phyloP scores from a whole-genome alignment of 805 yeast genomes.

The Alloascoidea africana region DNA sequence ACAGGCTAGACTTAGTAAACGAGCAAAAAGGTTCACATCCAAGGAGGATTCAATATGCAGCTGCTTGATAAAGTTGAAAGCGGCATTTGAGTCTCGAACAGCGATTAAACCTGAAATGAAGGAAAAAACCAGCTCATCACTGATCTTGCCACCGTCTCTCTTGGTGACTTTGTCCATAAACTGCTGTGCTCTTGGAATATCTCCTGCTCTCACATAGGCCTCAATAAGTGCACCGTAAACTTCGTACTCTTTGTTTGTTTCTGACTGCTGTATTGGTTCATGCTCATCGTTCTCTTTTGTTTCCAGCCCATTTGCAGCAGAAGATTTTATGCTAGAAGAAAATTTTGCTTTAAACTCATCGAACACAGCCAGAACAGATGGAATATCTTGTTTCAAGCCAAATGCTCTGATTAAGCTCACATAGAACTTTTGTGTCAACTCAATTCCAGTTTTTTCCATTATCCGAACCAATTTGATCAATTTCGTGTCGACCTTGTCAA shows the following conservation, averaged over 20 bases:
- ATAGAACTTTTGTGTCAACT: background rate
- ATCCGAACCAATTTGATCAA: background rate
- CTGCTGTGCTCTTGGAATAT: background rate
- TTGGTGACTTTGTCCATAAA: background rate
- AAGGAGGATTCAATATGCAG: background rate
- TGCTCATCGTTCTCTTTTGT: too few species aligned
- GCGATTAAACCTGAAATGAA: background rate
- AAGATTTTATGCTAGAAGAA: too few species aligned
- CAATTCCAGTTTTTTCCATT: background rate
- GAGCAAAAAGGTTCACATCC: background rate
- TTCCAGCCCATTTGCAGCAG: too few species aligned
- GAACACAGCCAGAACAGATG: background rate
- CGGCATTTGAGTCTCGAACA: background rate
- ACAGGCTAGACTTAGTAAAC: background rate
- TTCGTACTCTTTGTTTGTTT: background rate
- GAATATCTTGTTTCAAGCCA: background rate
- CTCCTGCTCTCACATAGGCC: background rate
- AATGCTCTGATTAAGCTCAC: background rate
- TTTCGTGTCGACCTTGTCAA: background rate
- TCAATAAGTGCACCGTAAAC: slow-evolving; percentile 1
- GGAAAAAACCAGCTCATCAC: background rate
- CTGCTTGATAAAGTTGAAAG: background rate
- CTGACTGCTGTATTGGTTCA: too few species aligned
- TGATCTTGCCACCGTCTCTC: background rate
- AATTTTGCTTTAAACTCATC: background rate